These are phyloP conservation scores for Acer yangbiense DNA, from an alignment of 345 rosid genomes.

Conservation along the genomic window DNA sequence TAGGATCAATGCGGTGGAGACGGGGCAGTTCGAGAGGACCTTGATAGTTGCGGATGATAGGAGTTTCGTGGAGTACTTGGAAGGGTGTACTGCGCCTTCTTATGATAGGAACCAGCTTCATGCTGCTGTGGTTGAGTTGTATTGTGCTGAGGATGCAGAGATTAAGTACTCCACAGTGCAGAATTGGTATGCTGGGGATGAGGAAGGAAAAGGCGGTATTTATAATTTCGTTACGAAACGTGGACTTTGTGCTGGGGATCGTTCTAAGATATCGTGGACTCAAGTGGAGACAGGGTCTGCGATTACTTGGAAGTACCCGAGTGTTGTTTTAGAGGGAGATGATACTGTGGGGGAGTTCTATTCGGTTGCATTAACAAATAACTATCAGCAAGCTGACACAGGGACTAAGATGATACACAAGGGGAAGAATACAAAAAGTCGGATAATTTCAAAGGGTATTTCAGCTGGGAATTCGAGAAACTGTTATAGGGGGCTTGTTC, in stretches of 20 bases:
- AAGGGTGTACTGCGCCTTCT: conserved; percentile 95
- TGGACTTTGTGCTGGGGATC: conserved; percentile 81
- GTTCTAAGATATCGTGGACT: conserved; percentile 94
- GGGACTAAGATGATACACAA: conserved; percentile 98
- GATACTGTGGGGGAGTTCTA: conserved; percentile 87
- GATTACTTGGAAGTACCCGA: conserved; percentile 94
- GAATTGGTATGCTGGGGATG: conserved; percentile 97
- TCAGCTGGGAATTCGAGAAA: conserved; percentile 76
- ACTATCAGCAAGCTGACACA: conserved; percentile 87
- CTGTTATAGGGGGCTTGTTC: conserved; percentile 96
- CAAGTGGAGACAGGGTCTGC: conserved; percentile 99
- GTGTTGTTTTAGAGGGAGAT: conserved; percentile 90
- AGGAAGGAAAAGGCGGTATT: conserved; percentile 84
- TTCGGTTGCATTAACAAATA: conserved; percentile 90
- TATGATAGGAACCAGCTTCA: conserved; percentile 91
- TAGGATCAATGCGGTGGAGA: conserved; percentile 82
- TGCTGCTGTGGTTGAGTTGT: conserved; percentile 94
- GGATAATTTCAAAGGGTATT: conserved; percentile 93
- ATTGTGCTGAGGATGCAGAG: conserved; percentile 79
- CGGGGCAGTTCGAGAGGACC: conserved; percentile 98
- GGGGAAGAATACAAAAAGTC: conserved; percentile 83
- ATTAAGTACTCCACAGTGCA: conserved; percentile 93
- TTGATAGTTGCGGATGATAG: conserved; percentile 91
- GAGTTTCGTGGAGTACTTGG: conserved; percentile 91
- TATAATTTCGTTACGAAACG: conserved; percentile 95